Base-by-base conservation (phyloP, 73 alveolate species). In the Paramecium tetraurelia region DNA sequence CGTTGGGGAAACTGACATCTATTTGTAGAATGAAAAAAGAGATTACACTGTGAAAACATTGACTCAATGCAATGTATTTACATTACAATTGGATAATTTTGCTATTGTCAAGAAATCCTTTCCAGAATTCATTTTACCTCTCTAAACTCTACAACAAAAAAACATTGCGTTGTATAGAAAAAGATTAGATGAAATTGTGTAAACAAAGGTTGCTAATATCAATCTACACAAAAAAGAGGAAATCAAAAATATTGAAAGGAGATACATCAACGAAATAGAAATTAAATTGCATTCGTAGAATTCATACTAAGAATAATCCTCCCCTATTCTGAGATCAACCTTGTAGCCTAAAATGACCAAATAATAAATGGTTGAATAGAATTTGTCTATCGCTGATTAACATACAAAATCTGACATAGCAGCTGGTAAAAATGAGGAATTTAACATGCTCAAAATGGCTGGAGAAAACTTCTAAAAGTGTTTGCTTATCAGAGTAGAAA, bases 391-490 rank as follows among this genome's bases (percentile, higher is more conserved):
- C 7, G 70, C 33, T 40, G 72, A 43, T 18, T 48, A 80, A 12
- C 75, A 44, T 80, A 41, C 75, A 20, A 80, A 80, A 80, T 20
- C 57, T 9, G 90, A 80, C 43, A 40, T 31, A 48, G 41, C 43
- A 3, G 43, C 76, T 38, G 90, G 90, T 8, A 43, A 80, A 22
- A 48, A 80, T 80, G 90, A 80, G 14, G 90, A 80, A 48, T 80
- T 80, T 27, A 80, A 80, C 43, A 80, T 80, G 90, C 44, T 80
- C 0, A 40, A 46, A 80, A 80, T 80, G 90, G 90, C 90, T 9
- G 75, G 90, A 12, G 90, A 80, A 16, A 80, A 80, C 31, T 80
- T 80, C 29, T 43, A 80, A 80, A 80, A 80, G 24, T 80, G 90
- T 80, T 35, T 80, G 27, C 75, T 80, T 27, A 80, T 80, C 20